Conservation (phyloP, 306 rosid genomes). For the Trichosanthes truncata region DNA sequence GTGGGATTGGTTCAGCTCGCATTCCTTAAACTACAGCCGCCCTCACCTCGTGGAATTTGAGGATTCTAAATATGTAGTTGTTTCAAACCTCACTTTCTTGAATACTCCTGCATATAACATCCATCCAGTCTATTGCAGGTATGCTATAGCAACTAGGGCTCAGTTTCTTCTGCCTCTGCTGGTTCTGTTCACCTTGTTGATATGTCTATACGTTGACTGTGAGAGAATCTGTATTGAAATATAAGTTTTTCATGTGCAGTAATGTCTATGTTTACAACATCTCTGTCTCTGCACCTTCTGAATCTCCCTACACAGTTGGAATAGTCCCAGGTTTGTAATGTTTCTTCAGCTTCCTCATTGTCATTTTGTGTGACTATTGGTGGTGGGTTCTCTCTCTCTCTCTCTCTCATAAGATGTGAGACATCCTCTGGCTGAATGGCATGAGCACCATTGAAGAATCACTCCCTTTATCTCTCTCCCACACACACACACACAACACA, state of each 20-base stretch:
- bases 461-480: background rate
- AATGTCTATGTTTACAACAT: constrained; percentile 70
- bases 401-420: background rate
- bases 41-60: constrained; percentile 84
- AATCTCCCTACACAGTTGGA: constrained; percentile 75
- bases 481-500: background rate
- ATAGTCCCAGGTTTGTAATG: constrained; percentile 78
- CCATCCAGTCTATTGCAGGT: constrained; percentile 98
- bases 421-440: background rate
- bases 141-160: background rate
- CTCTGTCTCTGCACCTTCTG: constrained; percentile 65
- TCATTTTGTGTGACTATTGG: background rate
- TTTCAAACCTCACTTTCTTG: constrained; percentile 85
- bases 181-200: constrained; percentile 1
- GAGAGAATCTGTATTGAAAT: background rate
- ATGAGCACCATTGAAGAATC: constrained; percentile 7
- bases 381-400: background rate
- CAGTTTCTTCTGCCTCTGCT: background rate
- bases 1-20: constrained; percentile 82
- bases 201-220: background rate
- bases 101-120: constrained; percentile 82
- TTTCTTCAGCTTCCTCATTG: background rate
- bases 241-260: constrained; percentile 42
- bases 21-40: constrained; percentile 71
- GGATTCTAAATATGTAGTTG: constrained; percentile 52